Base-by-base conservation (phyloP, 768 basidiomycete genomes). In the Naganishia friedmannii region DNA sequence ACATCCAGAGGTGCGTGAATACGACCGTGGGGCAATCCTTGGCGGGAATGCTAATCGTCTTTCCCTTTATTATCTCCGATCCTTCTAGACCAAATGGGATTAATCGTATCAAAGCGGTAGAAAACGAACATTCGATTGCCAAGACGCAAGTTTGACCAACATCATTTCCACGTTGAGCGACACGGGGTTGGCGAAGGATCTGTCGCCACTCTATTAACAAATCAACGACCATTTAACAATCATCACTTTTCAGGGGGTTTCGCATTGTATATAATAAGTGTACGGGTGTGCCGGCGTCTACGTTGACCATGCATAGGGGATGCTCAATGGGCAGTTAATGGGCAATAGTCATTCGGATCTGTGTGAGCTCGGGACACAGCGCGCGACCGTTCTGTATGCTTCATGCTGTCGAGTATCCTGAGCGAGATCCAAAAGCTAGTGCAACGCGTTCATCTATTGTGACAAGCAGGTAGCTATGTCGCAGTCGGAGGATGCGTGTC, bases 1-100 rank as follows among this genome's bases (percentile, higher is more conserved):
- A 55, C 85, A 95, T 78, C 96, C 95, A 17, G 86, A 89, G 83
- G 93, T 92, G 39, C 34, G 74, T 72, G 4, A 46, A 19, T 45
- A 10, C 26, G n/a, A 7, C 23, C 13, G 3, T 3, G n/a, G 23
- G 48, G 48, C 48, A 12, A 51, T n/a, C 48, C n/a, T 51, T 26
- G 48, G 21, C 12, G 6, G 3, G 19, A 21, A 51, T 51, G 48
- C 48, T 23, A 23, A 51, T 23, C 23, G n/a, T 51, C 48, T 51
- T 46, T 46, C 21, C 45, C 15, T 17, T 46, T 15, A 5, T 3
- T 46, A 46, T 46, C 15, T 46, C n/a, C n/a, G n/a, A 21, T n/a
- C 23, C 48, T 12, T 8, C n/a, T 26, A 51, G 48, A 51, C 12
- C 6, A 51, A 51, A 51, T 51, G 48, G 48, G 48, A 51, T 51